Percentiles rank a stretch among this genome's conserved stretches.
These are phyloP conservation scores for Coniophora puteana DNA, from an alignment of 1,284 basidiomycete species.

Conservation along the genomic window DNA sequence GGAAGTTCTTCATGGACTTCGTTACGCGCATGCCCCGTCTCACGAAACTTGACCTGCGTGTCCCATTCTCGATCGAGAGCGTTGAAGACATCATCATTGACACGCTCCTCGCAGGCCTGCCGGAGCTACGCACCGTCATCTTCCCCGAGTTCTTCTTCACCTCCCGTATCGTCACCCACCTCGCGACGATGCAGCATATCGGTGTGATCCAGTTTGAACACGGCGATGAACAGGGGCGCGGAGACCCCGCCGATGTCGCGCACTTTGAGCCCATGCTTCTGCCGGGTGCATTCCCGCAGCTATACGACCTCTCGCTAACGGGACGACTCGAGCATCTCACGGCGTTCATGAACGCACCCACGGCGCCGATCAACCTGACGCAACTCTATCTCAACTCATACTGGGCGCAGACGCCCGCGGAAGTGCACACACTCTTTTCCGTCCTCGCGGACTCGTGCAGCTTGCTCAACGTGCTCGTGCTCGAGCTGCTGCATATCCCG, in stretches of 20 bases:
- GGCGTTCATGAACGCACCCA: constrained; percentile 40
- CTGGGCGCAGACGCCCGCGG: constrained; percentile 34
- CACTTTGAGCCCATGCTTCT: constrained; percentile 39
- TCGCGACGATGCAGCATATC: constrained; percentile 44
- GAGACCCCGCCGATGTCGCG: constrained; percentile 37
- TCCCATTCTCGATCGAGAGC: constrained; percentile 29
- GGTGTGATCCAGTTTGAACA: constrained; percentile 48
- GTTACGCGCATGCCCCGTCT: constrained; percentile 49
- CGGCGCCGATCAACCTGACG: constrained; percentile 45
- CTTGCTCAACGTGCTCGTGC: constrained; percentile 37
- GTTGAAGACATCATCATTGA: constrained; percentile 35
- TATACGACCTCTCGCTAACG: constrained; percentile 50
- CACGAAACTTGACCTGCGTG: constrained; percentile 39
- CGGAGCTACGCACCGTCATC: constrained; percentile 43
- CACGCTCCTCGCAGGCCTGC: constrained; percentile 36
- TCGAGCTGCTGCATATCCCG: constrained; percentile 26
- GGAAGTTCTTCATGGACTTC: constrained; percentile 49
- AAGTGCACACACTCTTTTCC: constrained; percentile 40
- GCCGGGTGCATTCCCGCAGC: constrained; percentile 49
- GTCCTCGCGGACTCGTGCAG: constrained; percentile 44
- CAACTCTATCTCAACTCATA: constrained; percentile 49
- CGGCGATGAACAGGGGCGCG: constrained; percentile 35
- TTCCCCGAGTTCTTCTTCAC: constrained; percentile 52
- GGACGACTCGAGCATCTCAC: constrained; percentile 40
- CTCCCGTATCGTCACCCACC: constrained; percentile 36